A percentile compares a stretch with the other conserved stretches of the same genome.
Evolutionary conservation across 805 yeast genomes (phyloP).

Genomic region (Henningerozyma blattae): DNA sequence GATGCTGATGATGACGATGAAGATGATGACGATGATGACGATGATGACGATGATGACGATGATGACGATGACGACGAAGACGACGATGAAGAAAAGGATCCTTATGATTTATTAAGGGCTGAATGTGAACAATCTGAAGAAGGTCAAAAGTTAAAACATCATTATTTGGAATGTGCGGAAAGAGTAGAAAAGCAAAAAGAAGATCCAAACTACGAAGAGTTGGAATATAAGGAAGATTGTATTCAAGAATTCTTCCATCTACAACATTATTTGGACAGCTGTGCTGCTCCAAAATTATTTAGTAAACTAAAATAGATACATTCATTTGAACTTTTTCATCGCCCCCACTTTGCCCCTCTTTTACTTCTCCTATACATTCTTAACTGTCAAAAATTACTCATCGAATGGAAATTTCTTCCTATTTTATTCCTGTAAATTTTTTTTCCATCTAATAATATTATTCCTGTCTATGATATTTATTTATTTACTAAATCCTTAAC

Average conservation of each 20-base stretch:
- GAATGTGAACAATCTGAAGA: slow-evolving; percentile 59
- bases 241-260: slow-evolving; percentile 96
- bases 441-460: too few relatives aligned
- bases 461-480: too few relatives aligned
- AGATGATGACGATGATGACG: slow-evolving; percentile 24
- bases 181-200: slow-evolving; percentile 84
- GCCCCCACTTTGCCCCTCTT: neutral
- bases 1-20: slow-evolving; percentile 15
- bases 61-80: slow-evolving; percentile 62
- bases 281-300: slow-evolving; percentile 85
- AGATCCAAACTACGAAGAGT: slow-evolving; percentile 72
- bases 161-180: slow-evolving; percentile 88
- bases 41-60: slow-evolving; percentile 30
- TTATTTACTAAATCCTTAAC: too few relatives aligned
- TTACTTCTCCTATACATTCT: neutral
- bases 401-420: too few relatives aligned
- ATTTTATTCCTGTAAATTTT: too few relatives aligned
- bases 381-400: too few relatives aligned
- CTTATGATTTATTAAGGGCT: slow-evolving; percentile 47
- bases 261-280: slow-evolving; percentile 84
- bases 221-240: slow-evolving; percentile 88
- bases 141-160: slow-evolving; percentile 70
- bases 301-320: slow-evolving; percentile 58
- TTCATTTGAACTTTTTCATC: neutral
- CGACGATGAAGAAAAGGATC: slow-evolving; percentile 60